These are phyloP conservation scores for Emericellopsis terricola DNA, from an alignment of 495 filamentous ascomycete species.

Conservation along the genomic window DNA sequence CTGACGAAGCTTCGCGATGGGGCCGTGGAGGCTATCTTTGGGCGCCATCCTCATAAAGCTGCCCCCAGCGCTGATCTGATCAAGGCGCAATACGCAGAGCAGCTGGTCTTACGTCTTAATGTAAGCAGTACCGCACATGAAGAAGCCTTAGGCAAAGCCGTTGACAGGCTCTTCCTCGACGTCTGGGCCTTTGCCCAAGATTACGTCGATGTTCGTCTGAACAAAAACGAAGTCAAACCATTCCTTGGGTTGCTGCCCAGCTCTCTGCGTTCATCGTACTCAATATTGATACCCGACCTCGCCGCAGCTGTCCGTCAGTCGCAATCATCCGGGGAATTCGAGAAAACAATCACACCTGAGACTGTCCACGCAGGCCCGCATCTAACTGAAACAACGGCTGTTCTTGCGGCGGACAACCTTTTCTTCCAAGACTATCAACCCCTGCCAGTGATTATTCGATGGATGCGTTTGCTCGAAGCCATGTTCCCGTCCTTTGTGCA, in stretches of 20 bases:
- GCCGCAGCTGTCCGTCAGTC: conserved; percentile 45
- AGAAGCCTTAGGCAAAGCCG: conserved; percentile 50
- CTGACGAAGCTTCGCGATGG: conserved; percentile 44
- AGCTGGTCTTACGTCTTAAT: conserved; percentile 81
- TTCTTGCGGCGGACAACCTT: conserved; percentile 35
- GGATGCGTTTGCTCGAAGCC: conserved; percentile 78
- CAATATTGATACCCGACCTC: conserved; percentile 64
- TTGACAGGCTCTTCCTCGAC: conserved; percentile 64
- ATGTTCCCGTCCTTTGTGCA: conserved; percentile 70
- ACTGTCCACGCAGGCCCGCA: no score
- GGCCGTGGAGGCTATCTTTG: conserved; percentile 46
- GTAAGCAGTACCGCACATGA: conserved; percentile 53
- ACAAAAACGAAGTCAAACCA: conserved; percentile 61
- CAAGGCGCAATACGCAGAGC: conserved; percentile 50
- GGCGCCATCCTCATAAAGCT: conserved; percentile 17
- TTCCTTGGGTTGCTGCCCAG: conserved; percentile 65
- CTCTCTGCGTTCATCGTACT: conserved; percentile 55
- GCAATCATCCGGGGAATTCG: conserved; percentile 1
- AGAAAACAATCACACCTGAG: not conserved
- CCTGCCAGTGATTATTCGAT: conserved; percentile 49
- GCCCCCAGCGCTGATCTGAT: conserved; percentile 26
- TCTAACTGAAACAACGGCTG: no score
- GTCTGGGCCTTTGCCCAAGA: conserved; percentile 73
- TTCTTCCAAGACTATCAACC: conserved; percentile 87
- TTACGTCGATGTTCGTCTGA: conserved; percentile 74